Evolutionary conservation across 306 rosid species (phyloP).

Genomic region (Trichosanthes cucumerina): DNA sequence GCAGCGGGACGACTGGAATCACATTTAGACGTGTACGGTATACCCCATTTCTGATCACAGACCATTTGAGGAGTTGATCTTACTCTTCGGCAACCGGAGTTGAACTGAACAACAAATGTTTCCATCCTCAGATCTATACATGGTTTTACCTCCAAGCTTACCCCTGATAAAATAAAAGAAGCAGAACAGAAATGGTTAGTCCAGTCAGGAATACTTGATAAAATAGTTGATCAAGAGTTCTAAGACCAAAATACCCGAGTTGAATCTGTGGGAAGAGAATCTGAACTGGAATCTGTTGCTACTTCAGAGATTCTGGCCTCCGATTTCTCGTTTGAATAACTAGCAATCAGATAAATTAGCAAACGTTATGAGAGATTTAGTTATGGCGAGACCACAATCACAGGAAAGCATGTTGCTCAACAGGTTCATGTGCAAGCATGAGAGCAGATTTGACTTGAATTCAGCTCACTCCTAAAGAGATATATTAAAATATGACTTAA

Average conservation of each 20-base stretch:
- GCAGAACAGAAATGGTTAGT: neutral
- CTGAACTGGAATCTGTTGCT: slow-evolving; percentile 33
- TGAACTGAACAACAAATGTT: neutral
- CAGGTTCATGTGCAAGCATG: neutral
- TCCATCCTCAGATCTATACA: neutral
- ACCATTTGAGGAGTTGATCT: neutral
- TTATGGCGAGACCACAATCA: neutral
- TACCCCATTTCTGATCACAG: neutral
- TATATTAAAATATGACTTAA: neutral
- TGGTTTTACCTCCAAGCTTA: neutral
- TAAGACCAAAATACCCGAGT: slow-evolving; percentile 34
- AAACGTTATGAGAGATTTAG: slow-evolving; percentile 20
- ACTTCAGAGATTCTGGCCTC: slow-evolving; percentile 58
- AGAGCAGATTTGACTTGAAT: neutral
- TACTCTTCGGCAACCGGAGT: neutral
- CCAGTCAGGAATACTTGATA: neutral
- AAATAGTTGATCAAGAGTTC: neutral
- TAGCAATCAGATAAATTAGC: slow-evolving; percentile 20
- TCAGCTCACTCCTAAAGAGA: neutral
- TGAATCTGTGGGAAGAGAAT: slow-evolving; percentile 18
- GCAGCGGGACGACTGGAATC: neutral
- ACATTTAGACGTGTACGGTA: neutral
- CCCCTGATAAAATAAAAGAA: neutral
- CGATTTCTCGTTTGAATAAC: slow-evolving; percentile 87
- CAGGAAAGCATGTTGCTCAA: neutral